Evolutionary conservation across 805 yeast genomes (phyloP), one percentile per base, ranked within the genome.

Genomic region (Hanseniaspora mollemarum): DNA sequence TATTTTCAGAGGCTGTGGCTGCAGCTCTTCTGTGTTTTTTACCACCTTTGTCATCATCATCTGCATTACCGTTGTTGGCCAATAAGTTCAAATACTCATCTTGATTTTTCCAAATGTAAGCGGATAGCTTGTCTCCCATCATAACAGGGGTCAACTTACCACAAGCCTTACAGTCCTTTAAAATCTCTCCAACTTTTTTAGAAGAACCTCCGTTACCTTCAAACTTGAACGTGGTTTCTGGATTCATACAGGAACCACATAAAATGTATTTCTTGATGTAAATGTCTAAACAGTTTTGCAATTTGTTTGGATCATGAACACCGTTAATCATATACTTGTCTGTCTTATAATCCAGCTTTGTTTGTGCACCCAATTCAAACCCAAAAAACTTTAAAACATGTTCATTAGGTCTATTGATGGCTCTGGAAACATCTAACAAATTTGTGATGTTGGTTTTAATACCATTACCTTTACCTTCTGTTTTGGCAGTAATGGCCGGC

Each of bases 401-500:
- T 31, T 90, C 71, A 33, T 96, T 80, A 31, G 98, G 97, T 70
- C 98, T 81, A 58, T 84, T 85, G 57, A 92, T 75, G 21, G 97
- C 94, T 62, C 95, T 79, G 37, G 96, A 94, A 55, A 92, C 96
- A 63, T 92, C 97, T 36, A 83, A 71, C 51, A 87, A 79, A 69
- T 92, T 92, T 58, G 87, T 78, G 52, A 92, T 81, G 51, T 90
- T 94, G 22, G 98, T 92, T 68, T 87, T 88, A 71, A 92, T 92
- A 80, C 98, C 98, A 72, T 92, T 92, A 73, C 98, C 98, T 67
- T 95, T 79, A 68, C 98, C 98, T 72, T 92, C 97, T 58, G 86
- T 86, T 76, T 92, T 92, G 59, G 96, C 85, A 71, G 85, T 94
- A 69, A 92, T 82, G 39, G 94, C 83, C 65, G 98, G 98, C 98